Evolutionary conservation across 768 basidiomycete genomes (phyloP).

Genomic region (Suillus bovinus): DNA sequence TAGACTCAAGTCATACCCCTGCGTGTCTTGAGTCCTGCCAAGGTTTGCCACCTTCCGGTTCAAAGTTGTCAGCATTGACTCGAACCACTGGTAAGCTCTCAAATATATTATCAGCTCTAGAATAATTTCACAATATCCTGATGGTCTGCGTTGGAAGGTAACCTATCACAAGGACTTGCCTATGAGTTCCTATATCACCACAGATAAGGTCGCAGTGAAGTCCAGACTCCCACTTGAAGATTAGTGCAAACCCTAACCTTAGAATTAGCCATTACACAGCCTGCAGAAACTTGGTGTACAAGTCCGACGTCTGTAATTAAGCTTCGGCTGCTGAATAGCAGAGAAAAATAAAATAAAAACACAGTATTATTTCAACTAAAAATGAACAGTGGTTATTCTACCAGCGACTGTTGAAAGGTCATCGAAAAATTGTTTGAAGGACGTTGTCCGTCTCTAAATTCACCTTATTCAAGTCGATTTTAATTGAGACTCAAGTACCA

Average conservation of each 20-base stretch:
- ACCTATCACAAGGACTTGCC: too few relatives aligned
- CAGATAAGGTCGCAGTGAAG: too few relatives aligned
- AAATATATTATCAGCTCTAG: too few relatives aligned
- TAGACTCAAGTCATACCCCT: too few relatives aligned
- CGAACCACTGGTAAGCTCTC: too few relatives aligned
- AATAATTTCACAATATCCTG: too few relatives aligned
- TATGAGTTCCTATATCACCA: too few relatives aligned
- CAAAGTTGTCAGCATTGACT: too few relatives aligned
- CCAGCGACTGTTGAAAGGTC: not conserved
- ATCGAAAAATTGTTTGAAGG: not conserved
- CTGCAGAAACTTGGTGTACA: not conserved
- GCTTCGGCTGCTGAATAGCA: not conserved
- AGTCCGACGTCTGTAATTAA: not conserved
- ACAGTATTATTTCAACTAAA: not conserved
- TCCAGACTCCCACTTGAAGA: not conserved
- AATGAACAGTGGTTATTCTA: not conserved
- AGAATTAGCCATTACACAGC: not conserved
- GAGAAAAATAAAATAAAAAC: not conserved
- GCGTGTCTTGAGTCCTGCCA: too few relatives aligned
- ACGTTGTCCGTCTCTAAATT: not conserved
- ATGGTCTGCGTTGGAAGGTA: too few relatives aligned
- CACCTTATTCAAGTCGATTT: not conserved
- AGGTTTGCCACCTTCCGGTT: too few relatives aligned
- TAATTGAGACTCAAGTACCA: not conserved
- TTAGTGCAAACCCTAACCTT: not conserved